A percentile compares a stretch with the other conserved stretches of the same genome.
phyloP scores from a whole-genome alignment of 164 flowering plant species.

The Protea cynaroides region DNA sequence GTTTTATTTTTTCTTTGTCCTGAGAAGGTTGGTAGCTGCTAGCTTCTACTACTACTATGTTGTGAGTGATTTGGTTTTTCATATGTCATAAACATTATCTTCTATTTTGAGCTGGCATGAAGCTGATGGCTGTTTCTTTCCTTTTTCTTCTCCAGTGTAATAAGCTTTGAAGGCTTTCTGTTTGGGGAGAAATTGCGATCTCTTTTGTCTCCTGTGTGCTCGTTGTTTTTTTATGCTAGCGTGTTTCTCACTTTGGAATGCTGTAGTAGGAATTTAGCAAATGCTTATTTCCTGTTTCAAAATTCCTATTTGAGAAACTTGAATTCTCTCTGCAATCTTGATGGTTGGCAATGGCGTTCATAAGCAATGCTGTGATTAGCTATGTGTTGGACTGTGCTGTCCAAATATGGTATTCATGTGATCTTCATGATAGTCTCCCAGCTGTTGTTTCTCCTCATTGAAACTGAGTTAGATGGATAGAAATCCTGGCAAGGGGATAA shows the following conservation, averaged over 20 bases:
- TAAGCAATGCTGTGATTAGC: background rate
- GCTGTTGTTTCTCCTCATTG: constrained; percentile 14
- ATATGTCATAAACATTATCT: too few species aligned
- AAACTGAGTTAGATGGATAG: constrained; percentile 31
- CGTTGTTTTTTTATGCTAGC: background rate
- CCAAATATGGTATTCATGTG: constrained; percentile 5
- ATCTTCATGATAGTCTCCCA: constrained; percentile 7
- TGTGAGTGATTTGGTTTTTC: too few species aligned
- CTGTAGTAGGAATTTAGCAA: constrained; percentile 9
- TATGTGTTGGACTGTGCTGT: background rate
- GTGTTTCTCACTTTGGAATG: background rate
- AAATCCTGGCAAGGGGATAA: constrained; percentile 22
- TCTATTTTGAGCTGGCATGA: too few species aligned
- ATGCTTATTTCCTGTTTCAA: constrained; percentile 12
- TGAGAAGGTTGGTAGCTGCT: too few species aligned
- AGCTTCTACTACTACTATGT: too few species aligned
- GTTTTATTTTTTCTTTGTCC: too few species aligned
- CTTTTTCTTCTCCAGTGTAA: too few species aligned
- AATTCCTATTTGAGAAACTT: constrained; percentile 3
- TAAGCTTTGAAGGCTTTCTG: too few species aligned
- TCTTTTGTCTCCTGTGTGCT: background rate
- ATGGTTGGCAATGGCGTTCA: background rate
- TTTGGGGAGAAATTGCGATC: background rate
- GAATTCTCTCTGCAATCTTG: background rate
- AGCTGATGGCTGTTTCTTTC: too few species aligned